Conservation (phyloP, 495 filamentous ascomycete genomes). For the Cercophora samala region DNA sequence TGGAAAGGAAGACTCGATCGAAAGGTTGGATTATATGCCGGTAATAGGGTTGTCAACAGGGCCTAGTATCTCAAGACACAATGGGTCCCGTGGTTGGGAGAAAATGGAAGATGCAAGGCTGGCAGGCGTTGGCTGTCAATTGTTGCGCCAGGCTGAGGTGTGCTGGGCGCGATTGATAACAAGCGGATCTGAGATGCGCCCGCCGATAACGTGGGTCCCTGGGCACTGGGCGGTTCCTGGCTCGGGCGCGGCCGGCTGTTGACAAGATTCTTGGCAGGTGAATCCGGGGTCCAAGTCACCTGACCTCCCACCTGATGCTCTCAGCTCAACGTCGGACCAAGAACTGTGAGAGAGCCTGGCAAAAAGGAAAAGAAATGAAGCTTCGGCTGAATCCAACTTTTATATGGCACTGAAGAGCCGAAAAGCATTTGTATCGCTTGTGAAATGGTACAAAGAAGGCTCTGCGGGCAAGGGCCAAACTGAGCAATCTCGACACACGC, state of each 20-base stretch:
- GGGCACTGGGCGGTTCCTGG: neutral
- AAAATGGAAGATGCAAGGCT: neutral
- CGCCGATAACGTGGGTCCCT: neutral
- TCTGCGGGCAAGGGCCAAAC: neutral
- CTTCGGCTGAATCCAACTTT: too few relatives aligned
- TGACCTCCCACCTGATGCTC: slow-evolving; percentile 8
- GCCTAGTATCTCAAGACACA: neutral
- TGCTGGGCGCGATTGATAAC: slow-evolving; percentile 1
- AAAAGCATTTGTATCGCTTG: too few relatives aligned
- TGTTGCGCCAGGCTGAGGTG: neutral
- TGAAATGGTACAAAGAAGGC: too few relatives aligned
- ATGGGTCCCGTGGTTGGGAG: neutral
- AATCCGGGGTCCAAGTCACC: neutral
- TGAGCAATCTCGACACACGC: neutral
- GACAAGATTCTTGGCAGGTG: neutral
- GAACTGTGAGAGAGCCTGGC: neutral
- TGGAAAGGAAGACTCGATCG: neutral
- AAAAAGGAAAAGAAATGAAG: neutral
- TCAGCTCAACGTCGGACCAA: neutral
- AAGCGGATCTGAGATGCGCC: neutral
- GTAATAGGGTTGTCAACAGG: neutral
- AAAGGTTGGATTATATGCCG: neutral
- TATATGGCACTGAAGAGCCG: neutral
- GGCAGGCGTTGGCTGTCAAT: neutral
- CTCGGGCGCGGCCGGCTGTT: neutral